These are phyloP conservation scores for Musa beccarii DNA, from an alignment of 176 grass and related monocot species.

Conservation along the genomic window DNA sequence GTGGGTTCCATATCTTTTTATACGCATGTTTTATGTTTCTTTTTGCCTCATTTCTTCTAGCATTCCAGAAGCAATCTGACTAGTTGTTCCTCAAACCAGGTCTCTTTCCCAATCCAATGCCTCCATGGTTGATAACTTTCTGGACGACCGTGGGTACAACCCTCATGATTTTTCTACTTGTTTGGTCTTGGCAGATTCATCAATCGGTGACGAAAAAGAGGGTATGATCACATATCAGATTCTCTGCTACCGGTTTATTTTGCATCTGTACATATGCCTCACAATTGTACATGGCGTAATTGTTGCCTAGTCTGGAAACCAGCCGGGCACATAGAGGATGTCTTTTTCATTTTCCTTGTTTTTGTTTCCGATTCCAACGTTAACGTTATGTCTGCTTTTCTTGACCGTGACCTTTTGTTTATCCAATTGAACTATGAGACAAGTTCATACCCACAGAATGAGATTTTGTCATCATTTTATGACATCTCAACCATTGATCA, in stretches of 20 bases:
- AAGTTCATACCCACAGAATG: neutral
- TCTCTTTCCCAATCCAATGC: constrained; percentile 87
- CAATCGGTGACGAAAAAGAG: constrained; percentile 64
- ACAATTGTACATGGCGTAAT: constrained; percentile 66
- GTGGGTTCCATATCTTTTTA: constrained; percentile 21
- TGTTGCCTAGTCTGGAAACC: constrained; percentile 12
- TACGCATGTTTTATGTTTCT: neutral
- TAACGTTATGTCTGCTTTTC: neutral
- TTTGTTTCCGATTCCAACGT: neutral
- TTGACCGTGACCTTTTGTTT: neutral
- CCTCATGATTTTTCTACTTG: constrained; percentile 52
- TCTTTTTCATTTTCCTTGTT: neutral
- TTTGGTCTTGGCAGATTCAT: constrained; percentile 77
- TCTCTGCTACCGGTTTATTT: constrained; percentile 21
- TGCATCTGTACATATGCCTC: neutral
- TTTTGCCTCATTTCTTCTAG: neutral
- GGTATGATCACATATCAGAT: constrained; percentile 18
- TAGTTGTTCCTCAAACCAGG: constrained; percentile 26
- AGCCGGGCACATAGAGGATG: neutral
- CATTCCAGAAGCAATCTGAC: constrained; percentile 5
- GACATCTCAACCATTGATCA: neutral
- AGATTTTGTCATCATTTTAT: neutral
- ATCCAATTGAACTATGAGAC: neutral
- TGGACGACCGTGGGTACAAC: constrained; percentile 43
- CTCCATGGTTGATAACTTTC: constrained; percentile 53